Percentiles rank a stretch among this genome's conserved stretches.
These are phyloP conservation scores for Aspergillus chevalieri DNA, from an alignment of 2,329 filamentous ascomycete genomes.

Conservation along the genomic window DNA sequence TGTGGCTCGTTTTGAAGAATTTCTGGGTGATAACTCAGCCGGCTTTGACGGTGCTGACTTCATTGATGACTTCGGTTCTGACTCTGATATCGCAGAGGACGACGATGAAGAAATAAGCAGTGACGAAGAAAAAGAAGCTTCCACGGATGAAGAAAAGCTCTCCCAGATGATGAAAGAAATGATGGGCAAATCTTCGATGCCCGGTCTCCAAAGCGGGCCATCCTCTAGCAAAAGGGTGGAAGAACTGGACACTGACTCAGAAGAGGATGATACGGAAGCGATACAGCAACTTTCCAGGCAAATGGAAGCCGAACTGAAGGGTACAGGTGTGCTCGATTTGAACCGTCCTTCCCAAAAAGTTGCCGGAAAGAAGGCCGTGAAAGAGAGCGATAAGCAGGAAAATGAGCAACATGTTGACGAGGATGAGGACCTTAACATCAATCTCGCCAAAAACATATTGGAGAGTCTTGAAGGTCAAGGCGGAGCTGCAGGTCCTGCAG, in stretches of 20 bases:
- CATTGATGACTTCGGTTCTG: constrained; percentile 61
- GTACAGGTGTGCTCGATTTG: constrained; percentile 40
- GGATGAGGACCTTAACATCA: constrained; percentile 73
- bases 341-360: constrained; percentile 18
- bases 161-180: constrained; percentile 84
- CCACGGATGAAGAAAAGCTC: constrained; percentile 81
- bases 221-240: constrained; percentile 32
- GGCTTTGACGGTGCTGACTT: constrained; percentile 72
- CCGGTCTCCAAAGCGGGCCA: constrained; percentile 17
- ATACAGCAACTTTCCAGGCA: constrained; percentile 39
- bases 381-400: constrained; percentile 14
- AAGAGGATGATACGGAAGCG: constrained; percentile 56
- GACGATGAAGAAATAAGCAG: constrained; percentile 52
- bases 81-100: constrained; percentile 50
- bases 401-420: constrained; percentile 17
- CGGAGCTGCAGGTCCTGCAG: constrained; percentile 76
- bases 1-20: constrained; percentile 86
- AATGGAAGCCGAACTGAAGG: constrained; percentile 44
- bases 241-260: constrained; percentile 44
- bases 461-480: constrained; percentile 89
- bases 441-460: constrained; percentile 81
- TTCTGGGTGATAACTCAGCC: constrained; percentile 78
- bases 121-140: constrained; percentile 67
- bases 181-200: constrained; percentile 62
- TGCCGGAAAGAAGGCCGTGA: constrained; percentile 10